These are phyloP conservation scores for Rhododendron henanense DNA, from an alignment of 148 eudicot genomes.

Conservation along the genomic window DNA sequence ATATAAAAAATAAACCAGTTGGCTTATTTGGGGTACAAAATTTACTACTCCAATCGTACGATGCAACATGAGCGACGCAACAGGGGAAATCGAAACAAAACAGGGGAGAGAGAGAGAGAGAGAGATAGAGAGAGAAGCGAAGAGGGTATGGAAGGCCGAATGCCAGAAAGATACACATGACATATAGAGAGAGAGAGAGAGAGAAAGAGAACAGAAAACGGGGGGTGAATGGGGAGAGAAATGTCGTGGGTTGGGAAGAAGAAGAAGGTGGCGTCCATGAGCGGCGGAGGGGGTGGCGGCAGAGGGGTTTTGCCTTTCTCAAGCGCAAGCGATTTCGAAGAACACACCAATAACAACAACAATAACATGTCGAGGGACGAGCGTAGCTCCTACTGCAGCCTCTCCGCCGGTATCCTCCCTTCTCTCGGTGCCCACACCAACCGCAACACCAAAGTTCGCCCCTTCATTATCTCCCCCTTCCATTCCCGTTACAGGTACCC, in stretches of 20 bases:
- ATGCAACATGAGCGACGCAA: background rate
- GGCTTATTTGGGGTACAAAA: no score
- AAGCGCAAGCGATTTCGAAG: slow-evolving; percentile 14
- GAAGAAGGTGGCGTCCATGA: background rate
- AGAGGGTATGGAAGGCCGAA: background rate
- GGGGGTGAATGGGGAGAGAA: background rate
- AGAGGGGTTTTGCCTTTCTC: background rate
- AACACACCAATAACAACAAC: no score
- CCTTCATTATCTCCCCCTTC: slow-evolving; percentile 46
- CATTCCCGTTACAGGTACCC: slow-evolving; percentile 49
- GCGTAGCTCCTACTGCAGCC: slow-evolving; percentile 31
- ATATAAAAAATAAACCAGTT: no score
- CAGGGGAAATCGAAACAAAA: background rate
- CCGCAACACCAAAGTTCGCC: slow-evolving; percentile 32
- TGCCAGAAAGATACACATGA: background rate
- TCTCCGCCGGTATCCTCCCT: slow-evolving; percentile 53
- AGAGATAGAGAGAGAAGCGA: background rate
- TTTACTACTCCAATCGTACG: background rate
- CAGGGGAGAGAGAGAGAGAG: background rate
- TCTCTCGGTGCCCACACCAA: slow-evolving; percentile 62
- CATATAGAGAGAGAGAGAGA: background rate
- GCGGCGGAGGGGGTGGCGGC: slow-evolving; percentile 5
- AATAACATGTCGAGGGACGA: slow-evolving; percentile 20
- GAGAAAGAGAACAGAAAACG: background rate
- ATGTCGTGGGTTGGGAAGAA: background rate